Conservation (phyloP, 306 rosid species). For the Elaeagnus macrophylla region DNA sequence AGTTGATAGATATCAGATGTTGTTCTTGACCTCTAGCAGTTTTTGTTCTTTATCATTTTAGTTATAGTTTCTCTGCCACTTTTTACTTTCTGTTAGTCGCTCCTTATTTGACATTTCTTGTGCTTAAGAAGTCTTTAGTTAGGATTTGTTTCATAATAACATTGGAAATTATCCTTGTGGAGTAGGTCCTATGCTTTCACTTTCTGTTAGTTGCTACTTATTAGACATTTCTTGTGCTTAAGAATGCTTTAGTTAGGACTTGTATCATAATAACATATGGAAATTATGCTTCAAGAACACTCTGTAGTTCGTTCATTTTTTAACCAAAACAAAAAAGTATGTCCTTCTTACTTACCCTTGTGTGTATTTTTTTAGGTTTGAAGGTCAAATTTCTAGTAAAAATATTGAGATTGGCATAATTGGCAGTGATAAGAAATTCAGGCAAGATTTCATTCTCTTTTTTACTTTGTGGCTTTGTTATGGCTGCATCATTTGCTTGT, state of each 20-base stretch:
- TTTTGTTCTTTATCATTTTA: background rate
- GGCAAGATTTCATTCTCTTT: slow-evolving; percentile 25
- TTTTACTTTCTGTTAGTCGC: background rate
- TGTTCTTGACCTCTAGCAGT: background rate
- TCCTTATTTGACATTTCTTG: background rate
- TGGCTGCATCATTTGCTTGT: background rate
- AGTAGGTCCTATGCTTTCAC: too few species aligned
- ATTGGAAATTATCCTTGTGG: too few species aligned
- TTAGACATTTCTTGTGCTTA: background rate
- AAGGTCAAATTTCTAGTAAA: slow-evolving; percentile 72
- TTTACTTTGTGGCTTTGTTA: background rate
- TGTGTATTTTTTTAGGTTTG: slow-evolving; percentile 31
- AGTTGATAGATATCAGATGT: too few species aligned
- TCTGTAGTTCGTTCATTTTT: background rate
- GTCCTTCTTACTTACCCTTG: background rate
- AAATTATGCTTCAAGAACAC: background rate
- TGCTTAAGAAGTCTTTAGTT: background rate
- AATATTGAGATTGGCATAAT: slow-evolving; percentile 83
- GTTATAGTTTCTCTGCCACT: background rate
- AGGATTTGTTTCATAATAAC: too few species aligned
- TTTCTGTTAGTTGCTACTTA: background rate
- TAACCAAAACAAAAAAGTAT: too few species aligned
- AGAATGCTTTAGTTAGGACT: background rate
- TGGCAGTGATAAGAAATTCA: slow-evolving; percentile 63
- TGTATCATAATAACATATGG: background rate